These are phyloP conservation scores for Nicotiana tomentosiformis DNA, from an alignment of 257 asterid genomes.

Conservation along the genomic window DNA sequence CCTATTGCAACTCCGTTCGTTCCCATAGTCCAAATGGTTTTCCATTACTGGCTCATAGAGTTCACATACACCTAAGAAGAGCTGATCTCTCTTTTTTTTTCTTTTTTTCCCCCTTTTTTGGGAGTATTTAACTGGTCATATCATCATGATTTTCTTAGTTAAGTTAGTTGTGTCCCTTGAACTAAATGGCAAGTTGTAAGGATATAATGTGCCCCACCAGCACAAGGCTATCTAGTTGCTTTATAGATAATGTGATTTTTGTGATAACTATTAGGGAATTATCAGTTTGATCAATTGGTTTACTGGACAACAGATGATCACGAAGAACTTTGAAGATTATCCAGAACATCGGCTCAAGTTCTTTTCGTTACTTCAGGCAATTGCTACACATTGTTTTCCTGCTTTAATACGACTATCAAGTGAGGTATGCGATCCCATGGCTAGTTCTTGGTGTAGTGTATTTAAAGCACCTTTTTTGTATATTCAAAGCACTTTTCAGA, in stretches of 20 bases:
- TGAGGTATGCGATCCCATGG: constrained; percentile 45
- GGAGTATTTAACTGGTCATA: too few relatives aligned
- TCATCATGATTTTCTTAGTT: background rate
- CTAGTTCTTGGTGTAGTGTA: background rate
- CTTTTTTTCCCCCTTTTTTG: too few relatives aligned
- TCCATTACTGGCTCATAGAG: background rate
- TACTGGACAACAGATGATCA: constrained; percentile 68
- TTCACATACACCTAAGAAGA: background rate
- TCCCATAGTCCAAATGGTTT: background rate
- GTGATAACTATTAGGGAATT: background rate
- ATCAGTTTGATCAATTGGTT: background rate
- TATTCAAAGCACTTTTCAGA: background rate
- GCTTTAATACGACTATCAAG: constrained; percentile 85
- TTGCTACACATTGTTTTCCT: constrained; percentile 87
- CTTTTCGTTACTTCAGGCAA: constrained; percentile 88
- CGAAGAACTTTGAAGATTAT: constrained; percentile 95
- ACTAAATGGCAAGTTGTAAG: background rate
- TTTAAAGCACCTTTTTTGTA: background rate
- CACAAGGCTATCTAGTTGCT: background rate
- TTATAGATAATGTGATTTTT: background rate
- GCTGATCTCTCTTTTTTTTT: too few relatives aligned
- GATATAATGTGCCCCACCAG: background rate
- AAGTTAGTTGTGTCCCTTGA: background rate
- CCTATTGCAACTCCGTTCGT: background rate
- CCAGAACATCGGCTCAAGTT: constrained; percentile 99